Evolutionary conservation across 1,284 basidiomycete genomes (phyloP), one percentile per base, ranked within the genome.

Genomic region (Ceratobasidium sp.): DNA sequence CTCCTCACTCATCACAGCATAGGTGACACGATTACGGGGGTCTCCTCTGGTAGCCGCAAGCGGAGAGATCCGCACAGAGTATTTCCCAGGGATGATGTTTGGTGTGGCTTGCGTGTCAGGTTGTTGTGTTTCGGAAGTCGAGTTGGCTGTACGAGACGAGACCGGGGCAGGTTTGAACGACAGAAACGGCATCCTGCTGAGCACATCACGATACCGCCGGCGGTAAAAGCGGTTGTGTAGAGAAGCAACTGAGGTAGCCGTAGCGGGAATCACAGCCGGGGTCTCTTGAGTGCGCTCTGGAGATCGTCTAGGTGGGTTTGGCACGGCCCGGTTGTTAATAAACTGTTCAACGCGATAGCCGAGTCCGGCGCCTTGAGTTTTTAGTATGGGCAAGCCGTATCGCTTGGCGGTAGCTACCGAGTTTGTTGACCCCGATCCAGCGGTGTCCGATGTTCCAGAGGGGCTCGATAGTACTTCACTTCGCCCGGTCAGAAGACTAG

Each of bases 171-270:
- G 53, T 75, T 83, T 84, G n/a, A 72, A 73, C 1, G 80, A 81
- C 14, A 91, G 79, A 40, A 87, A 79, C 0, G 91, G 91, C 23
- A 88, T 74, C 25, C 82, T 83, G 16, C 82, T 82, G 3, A 92
- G 81, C 21, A 92, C 82, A 46, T 83, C 81, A 72, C 84, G 86
- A 75, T 88, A 92, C 67, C 88, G 84, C 61, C 90, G 83, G 62
- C 88, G 86, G 73, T 92, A 77, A 84, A 88, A 92, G 73, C 89
- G 82, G 59, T 80, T 81, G 23, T 84, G 82, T 74, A 84, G 82
- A n/a, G 61, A 76, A 25, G 75, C 61, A 58, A 77, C 75, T 18
- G 71, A 76, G 61, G 64, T 3, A 30, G 46, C 62, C 46, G 51
- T n/a, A n/a, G 54, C 14, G 18, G 54, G 16, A 42, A 33, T n/a